Percentiles rank a stretch among this genome's conserved stretches.
Evolutionary conservation across 192 early-diverging fungal species (phyloP).

Genomic region (Coemansia sp.): DNA sequence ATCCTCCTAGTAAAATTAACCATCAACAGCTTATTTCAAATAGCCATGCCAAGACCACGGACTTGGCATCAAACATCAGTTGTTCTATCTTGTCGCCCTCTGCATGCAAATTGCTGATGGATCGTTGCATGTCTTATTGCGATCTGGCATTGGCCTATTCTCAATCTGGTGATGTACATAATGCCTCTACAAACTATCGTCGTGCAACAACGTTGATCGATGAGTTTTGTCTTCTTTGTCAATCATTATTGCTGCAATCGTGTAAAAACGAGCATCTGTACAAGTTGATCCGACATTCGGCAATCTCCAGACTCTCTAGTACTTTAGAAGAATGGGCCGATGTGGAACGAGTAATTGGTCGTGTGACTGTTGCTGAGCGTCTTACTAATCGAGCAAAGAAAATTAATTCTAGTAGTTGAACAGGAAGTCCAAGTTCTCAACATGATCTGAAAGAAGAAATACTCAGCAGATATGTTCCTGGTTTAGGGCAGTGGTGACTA

Average conservation of each 20-base stretch:
- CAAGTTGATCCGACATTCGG: background rate
- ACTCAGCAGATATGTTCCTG: no score
- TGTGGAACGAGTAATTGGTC: constrained; percentile 27
- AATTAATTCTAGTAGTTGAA: no score
- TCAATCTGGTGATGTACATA: constrained; percentile 17
- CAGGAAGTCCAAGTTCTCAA: no score
- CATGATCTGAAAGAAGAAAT: no score
- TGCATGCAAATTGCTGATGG: background rate
- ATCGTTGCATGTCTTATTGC: constrained; percentile 6
- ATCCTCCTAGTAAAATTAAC: no score
- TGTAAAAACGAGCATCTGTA: no score
- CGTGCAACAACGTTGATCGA: constrained; percentile 22
- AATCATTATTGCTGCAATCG: background rate
- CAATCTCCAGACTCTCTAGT: background rate
- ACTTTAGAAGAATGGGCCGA: constrained; percentile 24
- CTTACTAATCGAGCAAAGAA: constrained; percentile 17
- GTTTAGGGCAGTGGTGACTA: no score
- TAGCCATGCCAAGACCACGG: no score
- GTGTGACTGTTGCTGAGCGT: constrained; percentile 19
- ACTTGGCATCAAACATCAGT: no score
- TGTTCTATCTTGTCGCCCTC: background rate
- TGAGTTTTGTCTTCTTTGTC: background rate
- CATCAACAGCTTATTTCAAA: no score
- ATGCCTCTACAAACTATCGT: constrained; percentile 13
- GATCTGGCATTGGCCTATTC: constrained; percentile 17